Conservation (phyloP, 2,329 filamentous ascomycete species). For the Hirsutella rhossiliensis region DNA sequence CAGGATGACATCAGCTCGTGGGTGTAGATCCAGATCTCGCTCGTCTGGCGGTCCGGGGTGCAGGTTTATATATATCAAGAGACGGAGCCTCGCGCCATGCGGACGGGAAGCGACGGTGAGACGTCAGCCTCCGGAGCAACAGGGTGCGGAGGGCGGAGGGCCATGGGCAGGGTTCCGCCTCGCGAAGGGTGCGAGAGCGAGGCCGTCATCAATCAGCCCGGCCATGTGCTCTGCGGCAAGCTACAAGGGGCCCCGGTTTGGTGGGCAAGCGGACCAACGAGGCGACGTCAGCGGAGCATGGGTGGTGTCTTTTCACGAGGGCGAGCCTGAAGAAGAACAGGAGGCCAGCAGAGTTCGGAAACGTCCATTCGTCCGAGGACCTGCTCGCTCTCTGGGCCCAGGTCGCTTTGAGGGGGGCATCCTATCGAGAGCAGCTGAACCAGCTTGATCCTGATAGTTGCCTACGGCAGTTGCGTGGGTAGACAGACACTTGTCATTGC, state of each 20-base stretch:
- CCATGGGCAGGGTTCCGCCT: conserved; percentile 1
- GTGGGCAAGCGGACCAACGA: neutral
- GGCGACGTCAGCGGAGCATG: neutral
- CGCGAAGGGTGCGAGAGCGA: conserved; percentile 1
- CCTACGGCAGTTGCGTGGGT: too few species aligned
- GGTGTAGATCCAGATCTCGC: neutral
- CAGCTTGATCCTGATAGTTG: too few species aligned
- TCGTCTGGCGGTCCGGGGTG: neutral
- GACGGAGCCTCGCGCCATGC: neutral
- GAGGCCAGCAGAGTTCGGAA: too few species aligned
- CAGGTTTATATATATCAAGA: neutral
- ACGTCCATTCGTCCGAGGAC: too few species aligned
- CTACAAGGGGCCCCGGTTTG: neutral
- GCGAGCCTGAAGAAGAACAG: too few species aligned
- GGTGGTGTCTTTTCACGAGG: neutral
- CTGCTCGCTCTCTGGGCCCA: too few species aligned
- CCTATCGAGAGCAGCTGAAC: too few species aligned
- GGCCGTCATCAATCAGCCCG: neutral
- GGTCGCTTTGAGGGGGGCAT: too few species aligned
- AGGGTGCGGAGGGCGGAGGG: neutral
- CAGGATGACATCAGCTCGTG: neutral
- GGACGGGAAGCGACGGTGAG: neutral
- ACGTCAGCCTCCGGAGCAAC: conserved; percentile 1
- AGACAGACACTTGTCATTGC: too few species aligned
- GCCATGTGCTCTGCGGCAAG: neutral